Evolutionary conservation across 2,329 filamentous ascomycete species (phyloP), one percentile per base, ranked within the genome.

Genomic region (Penicillium sp.): DNA sequence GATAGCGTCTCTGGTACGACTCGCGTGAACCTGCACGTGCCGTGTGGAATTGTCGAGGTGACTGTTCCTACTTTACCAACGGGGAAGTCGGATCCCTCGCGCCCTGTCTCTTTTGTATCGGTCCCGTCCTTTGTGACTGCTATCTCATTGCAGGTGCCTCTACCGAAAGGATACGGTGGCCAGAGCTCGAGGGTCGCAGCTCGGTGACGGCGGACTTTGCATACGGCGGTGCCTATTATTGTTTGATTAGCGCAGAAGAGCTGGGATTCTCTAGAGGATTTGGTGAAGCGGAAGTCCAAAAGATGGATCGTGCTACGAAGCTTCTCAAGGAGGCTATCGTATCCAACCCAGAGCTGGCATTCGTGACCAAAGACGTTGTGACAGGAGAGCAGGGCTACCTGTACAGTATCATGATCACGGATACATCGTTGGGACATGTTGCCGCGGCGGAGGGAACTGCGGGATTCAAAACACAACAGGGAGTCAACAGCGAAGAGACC

Each of bases 161-260:
- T 74, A 1, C 57, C 67, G 0, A 20, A 48, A 1, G 42, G 58
- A 3, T 44, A 63, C 3, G 60, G 5, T 76, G 74, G 73, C 63
- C 66, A 0, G 65, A 73, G 48, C 56, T 76, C 1, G 47, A 42
- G 1, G 43, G 44, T 1, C 49, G 54, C 4, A 44, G 49, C 2
- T 51, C 54, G 5, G 58, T 75, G 6, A 60, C 34, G 0, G 51
- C 64, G 0, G 66, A 69, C 44, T 50, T 75, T 20, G 61, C 64
- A 22, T 76, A 72, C 39, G 74, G 74, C 0, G 73, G 74, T 2
- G 69, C 72, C 0, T 76, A 73, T 48, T 76, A 71, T 50, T 64
- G 64, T 34, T 40, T 76, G 0, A 57, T 74, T 11, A 36, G 60
- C 3, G 68, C 64, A 0, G 42, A 49, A 1, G 64, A 70, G 23